Evolutionary conservation across 179 eudicot genomes (phyloP), one percentile per base, ranked within the genome.

Genomic region (Beta lomatogona): DNA sequence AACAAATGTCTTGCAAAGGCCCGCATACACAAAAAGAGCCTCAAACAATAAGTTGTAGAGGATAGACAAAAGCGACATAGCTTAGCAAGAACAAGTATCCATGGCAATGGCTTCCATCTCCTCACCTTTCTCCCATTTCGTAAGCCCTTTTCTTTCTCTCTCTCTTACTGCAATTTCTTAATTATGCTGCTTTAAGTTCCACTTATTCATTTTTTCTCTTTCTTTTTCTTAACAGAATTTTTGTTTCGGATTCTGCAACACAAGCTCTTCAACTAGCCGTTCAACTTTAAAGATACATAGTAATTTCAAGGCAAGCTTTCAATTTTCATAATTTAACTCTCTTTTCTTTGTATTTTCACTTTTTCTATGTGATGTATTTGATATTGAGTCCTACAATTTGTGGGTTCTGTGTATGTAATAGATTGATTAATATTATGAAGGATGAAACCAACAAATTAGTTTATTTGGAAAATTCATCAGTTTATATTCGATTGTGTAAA

Each of bases 241-340:
- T 31, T 58, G 55, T 48, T 41, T 13, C 73, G 65, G 18, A 21
- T 58, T 78, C 44, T 54, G 53, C 21, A 4, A 2, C 61, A 15
- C 21, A 19, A 63, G 55, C 61, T 77, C 78, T 41, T 52, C 73
- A 73, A 46, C 70, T 73, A 22, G 21, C 44, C 58, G 71, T 7
- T 48, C 71, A 78, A 28, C 5, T 46, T 57, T 31, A 3, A 83
- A 31, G 45, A 36, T 74, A 2, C 55, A 57, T 11, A 55, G 22
- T 48, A 58, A 57, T 66, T 79, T 65, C 50, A 83, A 83, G 71
- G 85, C 31, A 71, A 46, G 54, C 54, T 63, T 52, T 45, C 25
- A 64, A 7, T 9, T 66, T 63, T 46, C 16, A 6, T 25, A 25
- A 28, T 6, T 25, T 6, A 15, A 5, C 10, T 14, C 36, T 0